phyloP scores from a whole-genome alignment of 805 yeast genomes.

The Starmerella stellata region DNA sequence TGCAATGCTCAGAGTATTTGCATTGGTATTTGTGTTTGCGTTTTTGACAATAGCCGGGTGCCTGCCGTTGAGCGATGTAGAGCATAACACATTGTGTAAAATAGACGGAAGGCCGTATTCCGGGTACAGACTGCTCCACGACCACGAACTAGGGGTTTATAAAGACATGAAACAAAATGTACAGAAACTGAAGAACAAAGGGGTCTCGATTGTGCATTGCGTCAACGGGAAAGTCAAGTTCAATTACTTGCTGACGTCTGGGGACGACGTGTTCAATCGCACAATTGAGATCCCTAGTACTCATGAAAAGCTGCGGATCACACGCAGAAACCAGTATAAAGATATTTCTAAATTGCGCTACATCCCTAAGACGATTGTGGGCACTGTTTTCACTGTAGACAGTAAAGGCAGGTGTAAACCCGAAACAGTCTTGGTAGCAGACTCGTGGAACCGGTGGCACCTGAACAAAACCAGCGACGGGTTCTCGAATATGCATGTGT shows the following conservation, averaged over 20 bases:
- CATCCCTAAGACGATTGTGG: conserved; percentile 8
- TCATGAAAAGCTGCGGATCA: conserved; percentile 1
- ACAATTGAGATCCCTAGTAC: neutral
- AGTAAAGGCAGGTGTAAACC: conserved; percentile 2
- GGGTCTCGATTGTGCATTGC: conserved; percentile 4
- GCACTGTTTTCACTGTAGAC: conserved; percentile 2
- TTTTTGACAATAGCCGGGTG: neutral
- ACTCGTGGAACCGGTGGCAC: conserved; percentile 1
- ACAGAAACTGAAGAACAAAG: neutral
- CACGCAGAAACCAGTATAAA: conserved; percentile 1
- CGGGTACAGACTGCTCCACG: conserved; percentile 7
- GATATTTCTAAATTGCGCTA: neutral
- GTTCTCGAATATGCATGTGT: neutral
- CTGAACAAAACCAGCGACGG: neutral
- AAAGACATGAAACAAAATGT: neutral
- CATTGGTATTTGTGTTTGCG: no score
- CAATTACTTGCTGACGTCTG: neutral
- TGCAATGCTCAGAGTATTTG: no score
- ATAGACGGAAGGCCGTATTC: conserved; percentile 6
- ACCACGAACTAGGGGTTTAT: neutral
- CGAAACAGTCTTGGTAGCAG: conserved; percentile 6
- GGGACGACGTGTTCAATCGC: conserved; percentile 4
- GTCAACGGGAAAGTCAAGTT: conserved; percentile 1
- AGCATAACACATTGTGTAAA: conserved; percentile 4
- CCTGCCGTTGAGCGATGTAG: neutral